Conservation (phyloP, 2,329 filamentous ascomycete species). For the Ilyonectria sp. region DNA sequence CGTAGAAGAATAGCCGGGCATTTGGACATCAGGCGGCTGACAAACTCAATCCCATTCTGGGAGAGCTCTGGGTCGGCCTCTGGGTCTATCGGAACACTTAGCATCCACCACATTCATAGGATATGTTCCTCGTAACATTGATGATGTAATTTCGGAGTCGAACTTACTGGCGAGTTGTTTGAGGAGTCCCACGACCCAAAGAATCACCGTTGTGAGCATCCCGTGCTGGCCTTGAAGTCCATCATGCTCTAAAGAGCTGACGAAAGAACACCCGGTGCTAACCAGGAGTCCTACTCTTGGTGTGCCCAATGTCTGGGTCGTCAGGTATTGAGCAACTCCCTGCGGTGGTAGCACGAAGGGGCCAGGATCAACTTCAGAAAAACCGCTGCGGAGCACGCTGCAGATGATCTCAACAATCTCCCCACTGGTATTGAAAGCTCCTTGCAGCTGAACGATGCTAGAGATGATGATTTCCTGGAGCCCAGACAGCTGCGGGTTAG, state of each 20-base stretch:
- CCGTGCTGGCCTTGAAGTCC: slow-evolving; percentile 60
- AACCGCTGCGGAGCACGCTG: slow-evolving; percentile 79
- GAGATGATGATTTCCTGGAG: slow-evolving; percentile 64
- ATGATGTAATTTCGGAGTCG: not conserved
- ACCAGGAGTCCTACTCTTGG: slow-evolving; percentile 79
- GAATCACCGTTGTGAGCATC: slow-evolving; percentile 68
- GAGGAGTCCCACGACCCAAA: slow-evolving; percentile 75
- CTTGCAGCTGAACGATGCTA: slow-evolving; percentile 63
- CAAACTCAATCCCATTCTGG: slow-evolving; percentile 81
- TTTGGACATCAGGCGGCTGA: slow-evolving; percentile 74
- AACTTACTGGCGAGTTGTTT: slow-evolving; percentile 71
- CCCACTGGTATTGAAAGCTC: slow-evolving; percentile 69
- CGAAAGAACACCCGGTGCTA: slow-evolving; percentile 79
- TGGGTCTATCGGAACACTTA: slow-evolving; percentile 62
- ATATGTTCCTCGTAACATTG: not conserved
- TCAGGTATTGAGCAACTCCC: slow-evolving; percentile 77
- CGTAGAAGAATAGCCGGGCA: slow-evolving; percentile 74
- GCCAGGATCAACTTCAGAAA: slow-evolving; percentile 80
- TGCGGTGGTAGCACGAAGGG: slow-evolving; percentile 82
- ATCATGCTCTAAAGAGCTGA: slow-evolving; percentile 70
- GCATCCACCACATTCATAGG: not conserved
- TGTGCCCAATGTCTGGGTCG: slow-evolving; percentile 70
- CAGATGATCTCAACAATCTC: slow-evolving; percentile 83
- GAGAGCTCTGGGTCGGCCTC: slow-evolving; percentile 82
- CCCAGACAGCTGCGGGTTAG: slow-evolving; percentile 41